Evolutionary conservation across 2,329 filamentous ascomycete species (phyloP).

Genomic region (Cyphellophora europaea): DNA sequence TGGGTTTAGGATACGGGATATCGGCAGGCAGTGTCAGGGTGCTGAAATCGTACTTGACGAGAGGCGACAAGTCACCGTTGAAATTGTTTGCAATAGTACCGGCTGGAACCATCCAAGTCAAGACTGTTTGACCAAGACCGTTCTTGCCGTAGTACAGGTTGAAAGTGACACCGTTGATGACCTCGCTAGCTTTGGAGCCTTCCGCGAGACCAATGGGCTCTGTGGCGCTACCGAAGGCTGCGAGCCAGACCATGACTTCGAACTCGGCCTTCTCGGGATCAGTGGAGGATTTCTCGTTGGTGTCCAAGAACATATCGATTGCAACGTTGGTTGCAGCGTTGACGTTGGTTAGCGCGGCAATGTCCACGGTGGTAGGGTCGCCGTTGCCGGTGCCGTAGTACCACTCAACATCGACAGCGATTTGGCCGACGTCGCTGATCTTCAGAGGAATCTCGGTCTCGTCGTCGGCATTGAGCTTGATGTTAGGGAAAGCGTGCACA

Average conservation of each 20-base stretch:
- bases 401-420: conserved; percentile 42
- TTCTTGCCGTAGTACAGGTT: conserved; percentile 35
- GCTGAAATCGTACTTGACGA: conserved; percentile 31
- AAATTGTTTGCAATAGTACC: conserved; percentile 29
- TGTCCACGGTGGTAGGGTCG: conserved; percentile 26
- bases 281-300: conserved; percentile 29
- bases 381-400: conserved; percentile 39
- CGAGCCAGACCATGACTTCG: conserved; percentile 53
- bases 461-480: conserved; percentile 32
- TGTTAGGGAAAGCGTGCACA: conserved; percentile 48
- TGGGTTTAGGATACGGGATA: conserved; percentile 27
- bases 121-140: conserved; percentile 33
- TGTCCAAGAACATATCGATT: conserved; percentile 50
- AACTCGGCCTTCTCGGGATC: conserved; percentile 30
- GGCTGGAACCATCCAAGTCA: conserved; percentile 39
- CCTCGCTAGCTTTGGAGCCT: conserved; percentile 25
- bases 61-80: conserved; percentile 36
- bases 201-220: conserved; percentile 37
- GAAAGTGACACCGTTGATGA: conserved; percentile 34
- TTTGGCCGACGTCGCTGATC: conserved; percentile 28
- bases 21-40: conserved; percentile 9
- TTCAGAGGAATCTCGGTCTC: conserved; percentile 33
- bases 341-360: conserved; percentile 24
- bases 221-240: conserved; percentile 35
- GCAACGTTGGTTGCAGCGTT: conserved; percentile 46